Evolutionary conservation across 768 basidiomycete species (phyloP).

Genomic region (Gymnopilus dilepis): DNA sequence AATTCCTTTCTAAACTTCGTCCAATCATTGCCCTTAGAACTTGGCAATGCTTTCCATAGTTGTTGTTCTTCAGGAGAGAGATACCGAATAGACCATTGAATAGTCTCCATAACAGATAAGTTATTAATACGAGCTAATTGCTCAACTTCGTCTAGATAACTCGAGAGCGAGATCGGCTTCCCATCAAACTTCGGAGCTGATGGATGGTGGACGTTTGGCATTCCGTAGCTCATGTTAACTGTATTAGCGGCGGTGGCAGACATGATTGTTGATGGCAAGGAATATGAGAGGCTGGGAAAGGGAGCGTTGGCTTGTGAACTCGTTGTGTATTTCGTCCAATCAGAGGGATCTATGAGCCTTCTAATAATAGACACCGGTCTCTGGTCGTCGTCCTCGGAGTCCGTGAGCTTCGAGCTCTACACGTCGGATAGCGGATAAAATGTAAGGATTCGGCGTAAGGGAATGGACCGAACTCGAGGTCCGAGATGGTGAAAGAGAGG

Average conservation of each 20-base stretch:
- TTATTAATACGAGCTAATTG: neutral
- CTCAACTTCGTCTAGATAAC: conserved; percentile 4
- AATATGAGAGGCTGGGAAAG: neutral
- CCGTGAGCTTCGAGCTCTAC: no score
- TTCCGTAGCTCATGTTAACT: no score
- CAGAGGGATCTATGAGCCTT: neutral
- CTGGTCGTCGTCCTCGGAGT: no score
- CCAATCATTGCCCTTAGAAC: conserved; percentile 1
- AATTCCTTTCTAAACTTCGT: neutral
- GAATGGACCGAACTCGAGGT: neutral
- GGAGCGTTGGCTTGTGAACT: neutral
- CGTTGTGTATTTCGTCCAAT: neutral
- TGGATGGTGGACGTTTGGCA: conserved; percentile 2
- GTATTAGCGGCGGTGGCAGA: no score
- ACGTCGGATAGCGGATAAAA: no score
- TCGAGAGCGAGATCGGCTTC: neutral
- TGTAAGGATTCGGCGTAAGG: neutral
- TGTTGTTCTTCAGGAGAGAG: neutral
- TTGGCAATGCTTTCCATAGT: neutral
- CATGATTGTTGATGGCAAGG: neutral
- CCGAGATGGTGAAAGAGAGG: neutral
- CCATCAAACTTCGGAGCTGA: neutral
- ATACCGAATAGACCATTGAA: neutral
- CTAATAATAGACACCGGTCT: conserved; percentile 13
- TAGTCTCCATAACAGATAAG: neutral